Evolutionary conservation across 208 protist genomes (phyloP).

Genomic region (Histomonas meleagridis): DNA sequence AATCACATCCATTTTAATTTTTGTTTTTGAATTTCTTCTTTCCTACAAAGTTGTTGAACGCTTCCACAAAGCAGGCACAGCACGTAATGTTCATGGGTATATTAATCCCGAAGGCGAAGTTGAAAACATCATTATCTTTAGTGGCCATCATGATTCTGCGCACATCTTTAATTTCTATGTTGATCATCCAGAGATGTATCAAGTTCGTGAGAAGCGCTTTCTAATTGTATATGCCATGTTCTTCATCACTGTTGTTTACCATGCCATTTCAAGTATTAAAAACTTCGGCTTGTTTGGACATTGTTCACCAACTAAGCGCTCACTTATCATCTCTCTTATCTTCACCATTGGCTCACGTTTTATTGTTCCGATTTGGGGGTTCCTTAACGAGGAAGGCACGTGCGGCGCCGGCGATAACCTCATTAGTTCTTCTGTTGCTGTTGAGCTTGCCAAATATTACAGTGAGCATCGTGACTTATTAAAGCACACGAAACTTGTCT

Average conservation of each 20-base stretch:
- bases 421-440: background rate
- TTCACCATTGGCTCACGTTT: too few relatives aligned
- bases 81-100: background rate
- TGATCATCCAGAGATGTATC: background rate
- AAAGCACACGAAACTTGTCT: background rate
- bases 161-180: background rate
- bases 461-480: background rate
- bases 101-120: background rate
- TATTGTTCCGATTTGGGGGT: background rate
- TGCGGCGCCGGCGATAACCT: conserved; percentile 13
- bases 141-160: background rate
- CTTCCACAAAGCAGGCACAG: too few relatives aligned
- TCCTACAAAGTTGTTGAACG: background rate
- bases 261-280: too few relatives aligned
- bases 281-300: background rate
- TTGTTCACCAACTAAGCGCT: too few relatives aligned
- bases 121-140: background rate
- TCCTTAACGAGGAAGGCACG: background rate
- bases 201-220: background rate
- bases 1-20: background rate
- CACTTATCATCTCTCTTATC: too few relatives aligned
- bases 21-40: background rate
- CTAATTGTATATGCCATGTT: too few relatives aligned
- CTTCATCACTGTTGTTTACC: too few relatives aligned
- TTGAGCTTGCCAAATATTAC: background rate